Evolutionary conservation across 495 filamentous ascomycete genomes (phyloP), one percentile per base, ranked within the genome.

Genomic region (Penicillium steckii): DNA sequence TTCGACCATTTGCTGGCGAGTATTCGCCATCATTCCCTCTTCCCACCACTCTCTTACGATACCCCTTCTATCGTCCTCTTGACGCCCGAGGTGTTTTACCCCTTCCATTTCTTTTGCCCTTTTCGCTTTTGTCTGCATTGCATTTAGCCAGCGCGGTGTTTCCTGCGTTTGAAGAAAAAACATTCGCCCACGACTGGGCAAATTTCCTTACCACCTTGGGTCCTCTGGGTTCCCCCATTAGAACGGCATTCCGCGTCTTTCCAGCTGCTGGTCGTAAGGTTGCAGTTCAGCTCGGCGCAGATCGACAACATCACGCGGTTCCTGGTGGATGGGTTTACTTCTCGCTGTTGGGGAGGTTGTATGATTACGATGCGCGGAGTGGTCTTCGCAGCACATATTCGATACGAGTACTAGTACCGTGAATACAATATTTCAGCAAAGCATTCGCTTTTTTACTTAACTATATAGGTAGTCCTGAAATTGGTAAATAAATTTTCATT

Each of bases 141-240:
- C 52, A 59, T 53, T 61, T 59, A 61, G 55, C 55, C 55, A 23
- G 53, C 48, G 22, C 27, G 55, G 59, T 41, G 55, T 61, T 55
- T 43, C 26, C 25, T 55, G 52, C 52, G 45, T 49, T 49, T 49
- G 45, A 44, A 48, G 17, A 41, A 18, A 19, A 40, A 21, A 7
- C n/a, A 17, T 2, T 27, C 42, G 15, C 42, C 23, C 37, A 19
- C 19, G 33, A 15, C 17, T 18, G n/a, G 33, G 33, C 2, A 18
- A 17, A 15, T 38, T 35, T 23, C 37, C 37, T 12, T 18, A 8
- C 18, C 21, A 17, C 8, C 19, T 41, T 21, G 8, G 37, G 2
- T 19, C 17, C 9, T 22, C n/a, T 41, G 3, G 37, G 37, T 5
- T n/a, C 32, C 35, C 53, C 48, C 19, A 38, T 40, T 22, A 29